Base-by-base conservation (phyloP, 192 early-diverging fungal genomes). In the Linnemannia zychae region DNA sequence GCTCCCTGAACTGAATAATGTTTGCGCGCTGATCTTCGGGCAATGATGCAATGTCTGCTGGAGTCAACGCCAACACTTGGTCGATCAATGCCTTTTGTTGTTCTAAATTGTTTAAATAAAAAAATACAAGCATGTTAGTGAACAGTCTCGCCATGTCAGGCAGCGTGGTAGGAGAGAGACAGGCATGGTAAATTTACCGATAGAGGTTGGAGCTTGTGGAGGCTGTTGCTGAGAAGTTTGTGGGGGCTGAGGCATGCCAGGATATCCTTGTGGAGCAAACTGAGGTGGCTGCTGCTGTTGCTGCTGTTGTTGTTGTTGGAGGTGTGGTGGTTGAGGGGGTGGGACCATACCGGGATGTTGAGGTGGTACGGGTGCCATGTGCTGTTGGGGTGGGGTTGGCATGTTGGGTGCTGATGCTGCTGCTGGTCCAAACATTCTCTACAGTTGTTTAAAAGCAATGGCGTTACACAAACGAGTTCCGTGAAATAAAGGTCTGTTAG, bases 11-110 rank as follows among this genome's bases (percentile, higher is more conserved):
- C 71, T 94, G 94, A 33, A 95, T 76, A 18, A 97, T 92, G 68
- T 96, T 91, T 33, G 93, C 90, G 18, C 93, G 90, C 71, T 97
- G 94, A 28, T 95, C 96, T 70, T 94, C 88, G 24, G 96, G 96
- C 47, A 98, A 84, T 31, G 92, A 88, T 37, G 92, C 90, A 75
- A 98, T 93, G 81, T 98, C 95, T 12, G 95, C 96, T 40, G 93
- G 93, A 0, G 96, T 95, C 44, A 98, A 87, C 67, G 93, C 94
- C 31, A 98, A 74, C 7, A 98, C 91, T 83, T 97, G 95, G 79
- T 95, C 89, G 22, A 98, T 77, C 37, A 97, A 80, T 78, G 94
- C 93, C 50, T 93, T 89, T 86, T 94, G 94, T 88, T 95, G 93
- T 65, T 89, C 91, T 79, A 82, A 78, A 28, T 82, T 63, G 67